Percentiles rank a stretch among this genome's conserved stretches.
These are phyloP conservation scores for Hymenoscyphus fraxineus DNA, from an alignment of 2,329 filamentous ascomycete species.

Conservation along the genomic window DNA sequence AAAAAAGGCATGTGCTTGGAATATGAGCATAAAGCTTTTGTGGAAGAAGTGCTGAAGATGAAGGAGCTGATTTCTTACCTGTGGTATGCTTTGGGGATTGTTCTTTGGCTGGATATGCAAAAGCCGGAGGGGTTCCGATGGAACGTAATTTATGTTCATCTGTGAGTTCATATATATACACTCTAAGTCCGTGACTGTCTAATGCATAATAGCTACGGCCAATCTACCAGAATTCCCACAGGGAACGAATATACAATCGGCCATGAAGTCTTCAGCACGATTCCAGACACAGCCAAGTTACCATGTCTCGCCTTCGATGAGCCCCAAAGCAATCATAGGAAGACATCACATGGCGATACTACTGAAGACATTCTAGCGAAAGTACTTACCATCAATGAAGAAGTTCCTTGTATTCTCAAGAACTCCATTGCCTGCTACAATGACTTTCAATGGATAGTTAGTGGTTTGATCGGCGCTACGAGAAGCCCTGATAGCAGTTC, in stretches of 20 bases:
- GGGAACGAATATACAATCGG: neutral
- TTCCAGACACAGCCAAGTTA: neutral
- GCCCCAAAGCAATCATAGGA: neutral
- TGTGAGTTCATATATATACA: neutral
- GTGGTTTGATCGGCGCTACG: neutral
- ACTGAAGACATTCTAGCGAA: neutral
- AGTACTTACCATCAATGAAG: neutral
- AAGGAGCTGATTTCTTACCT: neutral
- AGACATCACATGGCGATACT: neutral
- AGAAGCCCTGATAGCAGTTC: neutral
- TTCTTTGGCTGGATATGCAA: neutral
- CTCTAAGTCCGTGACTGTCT: neutral
- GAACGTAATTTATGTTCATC: neutral
- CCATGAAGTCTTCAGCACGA: conserved; percentile 1
- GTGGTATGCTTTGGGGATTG: neutral
- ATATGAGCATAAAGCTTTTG: neutral
- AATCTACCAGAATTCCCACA: neutral
- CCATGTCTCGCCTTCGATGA: neutral
- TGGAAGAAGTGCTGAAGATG: neutral
- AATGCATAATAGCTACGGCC: neutral
- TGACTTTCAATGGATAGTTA: neutral
- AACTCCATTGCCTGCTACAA: neutral
- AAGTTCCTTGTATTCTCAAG: neutral
- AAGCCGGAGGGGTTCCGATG: neutral
- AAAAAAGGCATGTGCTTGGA: neutral